A percentile compares a stretch with the other conserved stretches of the same genome.
phyloP scores from a whole-genome alignment of 108 stramenopile species.

The Poteriospumella lacustris region DNA sequence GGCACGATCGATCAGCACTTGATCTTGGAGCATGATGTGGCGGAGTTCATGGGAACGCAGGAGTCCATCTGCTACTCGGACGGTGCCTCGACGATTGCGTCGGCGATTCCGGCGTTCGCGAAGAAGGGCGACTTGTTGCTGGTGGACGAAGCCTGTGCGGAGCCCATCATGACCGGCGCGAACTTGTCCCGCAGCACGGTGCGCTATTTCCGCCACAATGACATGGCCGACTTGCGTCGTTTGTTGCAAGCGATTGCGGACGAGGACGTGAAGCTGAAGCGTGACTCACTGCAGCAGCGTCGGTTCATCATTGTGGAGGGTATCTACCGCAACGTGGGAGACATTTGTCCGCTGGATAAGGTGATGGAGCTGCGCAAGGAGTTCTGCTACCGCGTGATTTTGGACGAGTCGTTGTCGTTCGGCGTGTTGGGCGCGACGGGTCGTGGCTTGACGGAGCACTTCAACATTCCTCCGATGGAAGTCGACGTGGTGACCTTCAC shows the following conservation, averaged over 20 bases:
- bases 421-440: slow-evolving; percentile 81
- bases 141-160: slow-evolving; percentile 81
- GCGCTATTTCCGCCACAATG: slow-evolving; percentile 88
- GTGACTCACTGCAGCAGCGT: slow-evolving; percentile 75
- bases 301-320: slow-evolving; percentile 95
- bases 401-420: slow-evolving; percentile 90
- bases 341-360: slow-evolving; percentile 75
- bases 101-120: slow-evolving; percentile 92
- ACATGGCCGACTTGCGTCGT: slow-evolving; percentile 85
- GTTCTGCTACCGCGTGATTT: slow-evolving; percentile 79
- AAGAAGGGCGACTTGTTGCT: slow-evolving; percentile 92
- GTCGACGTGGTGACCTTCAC: slow-evolving; percentile 83
- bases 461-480: slow-evolving; percentile 62
- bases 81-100: slow-evolving; percentile 67
- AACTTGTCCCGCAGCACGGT: slow-evolving; percentile 78
- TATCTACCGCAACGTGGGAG: slow-evolving; percentile 87
- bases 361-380: slow-evolving; percentile 82
- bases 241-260: slow-evolving; percentile 69
- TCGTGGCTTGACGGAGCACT: slow-evolving; percentile 63
- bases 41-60: slow-evolving; percentile 73
- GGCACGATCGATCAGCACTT: slow-evolving; percentile 96
- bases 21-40: slow-evolving; percentile 68
- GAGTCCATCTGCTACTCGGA: slow-evolving; percentile 95
- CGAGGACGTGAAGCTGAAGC: slow-evolving; percentile 64
- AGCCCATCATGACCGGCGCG: slow-evolving; percentile 81